A percentile compares a stretch with the other conserved stretches of the same genome.
Conservation (phyloP, 1,284 basidiomycete genomes). For the Pseudozyma flocculosa region DNA sequence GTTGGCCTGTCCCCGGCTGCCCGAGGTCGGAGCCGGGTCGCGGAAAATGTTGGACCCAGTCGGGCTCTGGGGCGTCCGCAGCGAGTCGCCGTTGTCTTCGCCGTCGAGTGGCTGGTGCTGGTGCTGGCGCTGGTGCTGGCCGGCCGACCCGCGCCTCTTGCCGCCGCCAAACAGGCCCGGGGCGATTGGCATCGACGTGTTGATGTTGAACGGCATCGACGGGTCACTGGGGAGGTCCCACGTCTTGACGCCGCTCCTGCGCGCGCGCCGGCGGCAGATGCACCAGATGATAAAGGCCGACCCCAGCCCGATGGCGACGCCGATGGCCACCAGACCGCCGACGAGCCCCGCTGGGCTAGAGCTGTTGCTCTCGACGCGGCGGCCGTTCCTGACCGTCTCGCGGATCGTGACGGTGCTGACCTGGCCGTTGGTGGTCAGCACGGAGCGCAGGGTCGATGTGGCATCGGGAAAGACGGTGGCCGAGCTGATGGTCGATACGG, state of each 20-base stretch:
- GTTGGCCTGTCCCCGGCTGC: too few species aligned
- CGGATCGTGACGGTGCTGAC: constrained; percentile 29
- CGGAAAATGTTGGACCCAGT: too few species aligned
- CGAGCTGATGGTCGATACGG: constrained; percentile 10
- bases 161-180: constrained; percentile 24
- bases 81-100: too few species aligned
- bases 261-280: constrained; percentile 29
- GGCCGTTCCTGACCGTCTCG: constrained; percentile 29
- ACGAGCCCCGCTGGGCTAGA: constrained; percentile 12
- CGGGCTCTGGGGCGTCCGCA: too few species aligned
- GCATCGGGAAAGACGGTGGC: constrained; percentile 33
- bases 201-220: constrained; percentile 22
- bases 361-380: constrained; percentile 4
- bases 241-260: constrained; percentile 20
- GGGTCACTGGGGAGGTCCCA: constrained; percentile 34
- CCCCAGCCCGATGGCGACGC: constrained; percentile 14
- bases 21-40: too few species aligned
- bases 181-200: constrained; percentile 28
- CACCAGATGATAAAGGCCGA: constrained; percentile 26
- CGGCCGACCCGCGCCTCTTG: too few species aligned
- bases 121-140: too few species aligned
- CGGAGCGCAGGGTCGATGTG: constrained; percentile 23
- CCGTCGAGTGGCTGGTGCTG: too few species aligned
- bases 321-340: constrained; percentile 19
- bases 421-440: constrained; percentile 26